These are phyloP conservation scores for Friedmanniomyces endolithicus DNA, from an alignment of 495 filamentous ascomycete genomes.

Conservation along the genomic window DNA sequence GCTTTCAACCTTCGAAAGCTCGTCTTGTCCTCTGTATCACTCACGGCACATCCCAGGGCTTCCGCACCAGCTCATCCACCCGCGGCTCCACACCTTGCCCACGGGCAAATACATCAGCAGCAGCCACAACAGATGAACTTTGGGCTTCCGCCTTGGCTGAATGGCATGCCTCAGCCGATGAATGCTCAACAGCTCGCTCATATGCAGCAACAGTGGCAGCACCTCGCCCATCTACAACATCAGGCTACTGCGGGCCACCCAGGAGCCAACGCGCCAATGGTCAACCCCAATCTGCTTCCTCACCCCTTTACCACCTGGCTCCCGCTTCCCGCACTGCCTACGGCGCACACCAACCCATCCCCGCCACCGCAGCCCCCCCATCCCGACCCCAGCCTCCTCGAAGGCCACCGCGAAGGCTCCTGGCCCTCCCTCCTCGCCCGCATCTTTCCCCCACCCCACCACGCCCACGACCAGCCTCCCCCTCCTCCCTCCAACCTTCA, in stretches of 20 bases:
- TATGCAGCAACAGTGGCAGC: not conserved
- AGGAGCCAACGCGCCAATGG: too few species aligned
- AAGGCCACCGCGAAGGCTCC: conserved; percentile 21
- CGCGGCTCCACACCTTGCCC: too few species aligned
- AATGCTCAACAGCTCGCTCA: not conserved
- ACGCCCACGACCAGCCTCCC: conserved; percentile 11
- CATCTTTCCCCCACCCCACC: conserved; percentile 24
- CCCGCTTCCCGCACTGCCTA: not conserved
- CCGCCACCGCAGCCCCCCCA: not conserved
- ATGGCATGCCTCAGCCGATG: not conserved
- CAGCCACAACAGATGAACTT: too few species aligned
- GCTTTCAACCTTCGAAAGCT: conserved; percentile 18
- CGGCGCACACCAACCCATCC: not conserved
- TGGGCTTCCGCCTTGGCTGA: not conserved
- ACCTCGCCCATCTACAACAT: not conserved
- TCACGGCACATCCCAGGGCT: conserved; percentile 23
- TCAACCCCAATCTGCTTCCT: not conserved
- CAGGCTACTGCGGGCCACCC: not conserved
- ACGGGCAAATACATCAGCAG: too few species aligned
- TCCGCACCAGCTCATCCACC: not conserved
- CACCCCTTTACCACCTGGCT: not conserved
- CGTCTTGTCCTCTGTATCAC: conserved; percentile 27
- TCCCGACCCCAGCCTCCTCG: not conserved
- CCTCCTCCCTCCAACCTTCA: not conserved
- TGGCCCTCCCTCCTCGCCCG: conserved; percentile 27